Evolutionary conservation across 371 early-diverging fungal species (phyloP).

Genomic region (Nematocida homosporus): DNA sequence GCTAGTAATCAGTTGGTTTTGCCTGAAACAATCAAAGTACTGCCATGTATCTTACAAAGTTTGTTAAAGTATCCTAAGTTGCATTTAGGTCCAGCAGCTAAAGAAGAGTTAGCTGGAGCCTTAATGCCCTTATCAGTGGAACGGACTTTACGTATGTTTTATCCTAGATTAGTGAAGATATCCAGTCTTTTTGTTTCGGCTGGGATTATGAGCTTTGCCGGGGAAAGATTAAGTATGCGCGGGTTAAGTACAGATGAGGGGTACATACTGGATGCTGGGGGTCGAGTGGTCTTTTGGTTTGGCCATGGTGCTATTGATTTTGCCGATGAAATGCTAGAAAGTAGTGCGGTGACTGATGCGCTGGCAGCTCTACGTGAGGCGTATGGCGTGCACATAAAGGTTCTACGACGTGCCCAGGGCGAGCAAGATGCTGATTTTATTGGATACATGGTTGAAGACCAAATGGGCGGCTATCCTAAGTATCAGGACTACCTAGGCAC

Average conservation of each 20-base stretch:
- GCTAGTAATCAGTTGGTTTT: slow-evolving; percentile 63
- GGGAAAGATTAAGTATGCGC: slow-evolving; percentile 51
- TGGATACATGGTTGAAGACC: slow-evolving; percentile 64
- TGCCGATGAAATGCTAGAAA: slow-evolving; percentile 44
- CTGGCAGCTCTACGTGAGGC: slow-evolving; percentile 31
- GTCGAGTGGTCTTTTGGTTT: slow-evolving; percentile 63
- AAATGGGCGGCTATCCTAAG: slow-evolving; percentile 52
- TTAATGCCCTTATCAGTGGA: slow-evolving; percentile 57
- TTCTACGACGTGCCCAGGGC: slow-evolving; percentile 26
- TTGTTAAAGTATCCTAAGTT: slow-evolving; percentile 61
- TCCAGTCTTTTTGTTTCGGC: slow-evolving; percentile 61
- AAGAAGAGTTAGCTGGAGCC: slow-evolving; percentile 23
- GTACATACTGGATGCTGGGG: slow-evolving; percentile 65
- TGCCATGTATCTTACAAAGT: slow-evolving; percentile 65
- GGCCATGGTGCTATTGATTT: slow-evolving; percentile 61
- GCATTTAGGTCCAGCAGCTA: slow-evolving; percentile 11
- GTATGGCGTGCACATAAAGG: slow-evolving; percentile 34
- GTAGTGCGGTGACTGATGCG: background rate
- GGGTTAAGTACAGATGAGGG: slow-evolving; percentile 61
- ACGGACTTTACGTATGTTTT: slow-evolving; percentile 64
- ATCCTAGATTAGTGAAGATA: slow-evolving; percentile 65
- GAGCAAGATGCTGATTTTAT: slow-evolving; percentile 59
- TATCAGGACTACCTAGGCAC: slow-evolving; percentile 58
- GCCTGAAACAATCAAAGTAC: slow-evolving; percentile 65
- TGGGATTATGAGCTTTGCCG: slow-evolving; percentile 43